Percentiles rank a stretch among this genome's conserved stretches.
These are phyloP conservation scores for Alternaria sp. DNA, from an alignment of 2,329 filamentous ascomycete genomes.

Conservation along the genomic window DNA sequence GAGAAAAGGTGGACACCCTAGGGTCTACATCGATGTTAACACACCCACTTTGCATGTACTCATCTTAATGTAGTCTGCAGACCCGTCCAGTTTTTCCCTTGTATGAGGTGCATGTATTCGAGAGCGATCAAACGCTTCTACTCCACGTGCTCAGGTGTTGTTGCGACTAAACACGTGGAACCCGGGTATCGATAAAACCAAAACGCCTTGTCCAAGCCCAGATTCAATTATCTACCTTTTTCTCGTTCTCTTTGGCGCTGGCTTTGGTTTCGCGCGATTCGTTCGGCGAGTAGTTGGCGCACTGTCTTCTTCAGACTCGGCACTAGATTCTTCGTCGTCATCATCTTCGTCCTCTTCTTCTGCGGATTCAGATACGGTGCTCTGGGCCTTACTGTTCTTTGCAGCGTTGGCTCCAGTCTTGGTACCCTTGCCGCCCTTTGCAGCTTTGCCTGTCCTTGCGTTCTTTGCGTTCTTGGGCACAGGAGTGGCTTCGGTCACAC, in stretches of 20 bases:
- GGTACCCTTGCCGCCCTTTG: slow-evolving; percentile 30
- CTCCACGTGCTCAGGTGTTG: background rate
- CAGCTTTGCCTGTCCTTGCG: slow-evolving; percentile 33
- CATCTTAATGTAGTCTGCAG: no score
- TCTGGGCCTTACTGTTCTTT: slow-evolving; percentile 41
- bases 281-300: slow-evolving; percentile 43
- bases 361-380: slow-evolving; percentile 42
- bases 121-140: background rate
- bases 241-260: slow-evolving; percentile 38
- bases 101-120: background rate
- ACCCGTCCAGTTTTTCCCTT: no score
- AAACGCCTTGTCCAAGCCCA: background rate
- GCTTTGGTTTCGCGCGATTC: slow-evolving; percentile 33
- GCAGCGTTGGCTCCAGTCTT: slow-evolving; percentile 30
- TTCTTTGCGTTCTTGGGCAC: slow-evolving; percentile 38
- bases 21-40: no score
- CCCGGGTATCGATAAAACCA: slow-evolving; percentile 1
- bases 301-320: slow-evolving; percentile 41
- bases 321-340: slow-evolving; percentile 39
- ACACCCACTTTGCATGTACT: no score
- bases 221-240: slow-evolving; percentile 20
- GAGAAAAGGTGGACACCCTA: no score
- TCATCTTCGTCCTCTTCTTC: slow-evolving; percentile 50
- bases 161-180: background rate
- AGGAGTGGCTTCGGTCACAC: slow-evolving; percentile 37